Percentiles rank a stretch among this genome's conserved stretches.
phyloP scores from a whole-genome alignment of 2,329 filamentous ascomycete species.

The Penicillium sp. region DNA sequence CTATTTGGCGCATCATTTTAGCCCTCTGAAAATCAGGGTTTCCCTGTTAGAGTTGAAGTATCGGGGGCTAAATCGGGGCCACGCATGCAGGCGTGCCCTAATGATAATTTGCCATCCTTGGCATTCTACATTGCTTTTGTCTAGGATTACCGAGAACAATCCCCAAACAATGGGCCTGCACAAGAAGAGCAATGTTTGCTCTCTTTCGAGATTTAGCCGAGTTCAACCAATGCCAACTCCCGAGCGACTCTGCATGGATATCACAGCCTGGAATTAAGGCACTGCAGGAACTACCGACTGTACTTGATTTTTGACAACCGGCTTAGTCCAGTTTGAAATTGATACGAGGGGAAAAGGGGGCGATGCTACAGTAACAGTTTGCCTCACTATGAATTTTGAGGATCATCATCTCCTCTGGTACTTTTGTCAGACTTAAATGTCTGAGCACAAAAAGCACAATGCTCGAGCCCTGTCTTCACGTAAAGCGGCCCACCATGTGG shows the following conservation, averaged over 20 bases:
- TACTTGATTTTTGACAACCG: constrained; percentile 1
- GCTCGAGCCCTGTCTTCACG: background rate
- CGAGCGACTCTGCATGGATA: background rate
- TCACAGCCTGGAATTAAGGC: background rate
- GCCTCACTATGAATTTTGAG: constrained; percentile 1
- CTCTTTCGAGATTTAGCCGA: background rate
- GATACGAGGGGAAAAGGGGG: background rate
- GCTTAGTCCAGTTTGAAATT: background rate
- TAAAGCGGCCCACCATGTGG: constrained; percentile 1
- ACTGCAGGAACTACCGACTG: background rate
- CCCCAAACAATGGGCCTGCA: background rate
- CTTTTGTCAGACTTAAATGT: background rate
- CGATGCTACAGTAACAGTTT: background rate
- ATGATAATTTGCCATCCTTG: background rate
- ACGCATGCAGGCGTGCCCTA: background rate
- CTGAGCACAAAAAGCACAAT: background rate
- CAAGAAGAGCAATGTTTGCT: background rate
- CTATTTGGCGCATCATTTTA: background rate
- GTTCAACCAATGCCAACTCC: background rate
- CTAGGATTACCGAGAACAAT: background rate
- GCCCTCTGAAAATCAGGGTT: background rate
- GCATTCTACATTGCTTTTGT: background rate
- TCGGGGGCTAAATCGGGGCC: background rate
- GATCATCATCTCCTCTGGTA: background rate
- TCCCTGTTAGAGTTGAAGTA: background rate